Percentiles rank a stretch among this genome's conserved stretches.
Evolutionary conservation across 202 grass and related monocot species (phyloP).

Genomic region (Cymbopogon flexuosus): DNA sequence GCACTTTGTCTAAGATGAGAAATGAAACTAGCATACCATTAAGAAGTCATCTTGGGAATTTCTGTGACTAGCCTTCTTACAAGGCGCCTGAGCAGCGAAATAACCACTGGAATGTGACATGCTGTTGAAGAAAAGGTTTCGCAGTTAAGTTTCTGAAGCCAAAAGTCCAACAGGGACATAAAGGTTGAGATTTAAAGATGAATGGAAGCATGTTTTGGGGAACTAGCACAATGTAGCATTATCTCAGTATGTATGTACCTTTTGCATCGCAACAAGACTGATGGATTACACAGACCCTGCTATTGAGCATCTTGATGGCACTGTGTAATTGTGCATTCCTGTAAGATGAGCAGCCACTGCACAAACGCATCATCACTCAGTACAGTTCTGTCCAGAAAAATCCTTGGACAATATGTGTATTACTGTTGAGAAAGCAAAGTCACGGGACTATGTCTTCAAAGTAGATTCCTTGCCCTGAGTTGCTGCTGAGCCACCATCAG

Average conservation of each 20-base stretch:
- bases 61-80: constrained; percentile 66
- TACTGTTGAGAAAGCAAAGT: neutral
- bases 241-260: no score
- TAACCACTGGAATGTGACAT: constrained; percentile 81
- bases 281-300: constrained; percentile 78
- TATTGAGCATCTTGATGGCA: constrained; percentile 97
- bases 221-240: no score
- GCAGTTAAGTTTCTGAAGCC: neutral
- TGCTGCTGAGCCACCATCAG: constrained; percentile 94
- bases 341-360: constrained; percentile 99
- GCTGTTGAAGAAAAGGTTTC: constrained; percentile 9
- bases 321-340: constrained; percentile 93
- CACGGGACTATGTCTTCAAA: constrained; percentile 10
- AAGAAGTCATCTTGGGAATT: constrained; percentile 88
- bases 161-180: neutral
- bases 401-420: neutral
- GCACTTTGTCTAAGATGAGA: constrained; percentile 3
- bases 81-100: no score
- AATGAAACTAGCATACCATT: constrained; percentile 53
- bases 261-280: constrained; percentile 62
- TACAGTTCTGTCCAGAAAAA: constrained; percentile 18
- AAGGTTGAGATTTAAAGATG: neutral
- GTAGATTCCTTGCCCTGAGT: constrained; percentile 38
- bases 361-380: constrained; percentile 46
- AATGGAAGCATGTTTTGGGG: no score